Base-by-base conservation (phyloP, 495 filamentous ascomycete genomes). In the Penicillium riverlandense region DNA sequence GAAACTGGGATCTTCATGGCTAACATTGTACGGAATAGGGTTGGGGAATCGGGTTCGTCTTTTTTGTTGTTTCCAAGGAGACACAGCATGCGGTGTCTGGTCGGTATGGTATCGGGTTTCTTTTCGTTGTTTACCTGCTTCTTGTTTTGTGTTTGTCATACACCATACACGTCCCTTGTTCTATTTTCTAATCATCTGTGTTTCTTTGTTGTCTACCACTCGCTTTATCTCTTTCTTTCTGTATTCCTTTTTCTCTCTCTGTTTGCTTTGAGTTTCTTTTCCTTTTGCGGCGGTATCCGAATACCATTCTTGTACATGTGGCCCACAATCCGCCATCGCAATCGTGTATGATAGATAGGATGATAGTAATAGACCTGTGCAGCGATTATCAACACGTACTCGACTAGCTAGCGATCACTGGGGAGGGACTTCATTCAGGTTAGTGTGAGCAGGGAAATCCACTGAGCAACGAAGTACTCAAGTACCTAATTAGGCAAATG, bases 1-100 rank as follows among this genome's bases (percentile, higher is more conserved):
- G 45, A 40, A 53, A 29, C 35, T 34, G 42, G 50, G 51, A 44
- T 50, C 45, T 46, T 47, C 45, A 40, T 48, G 48, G 44, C 35
- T 48, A 52, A 35, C 54, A 57, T 59, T 45, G 32, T 34, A 34
- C n/a, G 52, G 52, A 43, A 47, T 54, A 42, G 53, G 47, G 48
- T 42, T 43, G 12, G 32, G 49, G 47, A 39, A 36, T 57, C 42
- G 46, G 43, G 37, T 34, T 34, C n/a, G 32, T 34, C 32, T 34
- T 34, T 33, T 33, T 12, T 34, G 32, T 12, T 34, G 9, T 34
- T 34, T 12, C 9, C 32, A 10, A 34, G 15, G 15, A 16, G 15
- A 16, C 15, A 16, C 15, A 16, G 15, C n/a, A 22, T 8, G n/a
- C n/a, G 32, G 32, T 34, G 32, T 34, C 32, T 34, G 32, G 32